Percentiles rank a stretch among this genome's conserved stretches.
These are phyloP conservation scores for Cronartium quercuum DNA, from an alignment of 1,284 basidiomycete species.

Conservation along the genomic window DNA sequence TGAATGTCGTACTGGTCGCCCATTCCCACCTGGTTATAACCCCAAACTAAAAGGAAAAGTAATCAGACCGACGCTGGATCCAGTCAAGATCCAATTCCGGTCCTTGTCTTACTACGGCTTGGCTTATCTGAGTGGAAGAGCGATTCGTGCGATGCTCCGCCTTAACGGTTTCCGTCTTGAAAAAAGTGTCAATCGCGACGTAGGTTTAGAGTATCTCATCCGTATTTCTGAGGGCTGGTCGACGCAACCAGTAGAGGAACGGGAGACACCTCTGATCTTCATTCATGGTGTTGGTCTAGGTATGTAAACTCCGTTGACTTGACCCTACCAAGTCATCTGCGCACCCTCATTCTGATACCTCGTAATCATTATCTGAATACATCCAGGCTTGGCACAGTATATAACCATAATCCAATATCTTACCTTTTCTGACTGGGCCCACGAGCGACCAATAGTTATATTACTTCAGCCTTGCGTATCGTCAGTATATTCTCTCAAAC, in stretches of 20 bases:
- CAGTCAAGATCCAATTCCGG: constrained; percentile 9
- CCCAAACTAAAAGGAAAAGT: constrained; percentile 8
- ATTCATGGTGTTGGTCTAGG: constrained; percentile 31
- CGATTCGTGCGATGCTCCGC: not conserved
- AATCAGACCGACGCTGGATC: constrained; percentile 14
- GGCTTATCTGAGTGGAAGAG: not conserved
- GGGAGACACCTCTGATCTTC: constrained; percentile 20
- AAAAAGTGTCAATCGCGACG: constrained; percentile 4
- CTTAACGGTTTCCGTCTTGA: constrained; percentile 9
- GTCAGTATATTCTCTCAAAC: constrained; percentile 9
- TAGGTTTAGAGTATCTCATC: constrained; percentile 13
- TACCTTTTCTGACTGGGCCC: constrained; percentile 10
- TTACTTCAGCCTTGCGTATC: constrained; percentile 28
- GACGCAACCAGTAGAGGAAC: constrained; percentile 2
- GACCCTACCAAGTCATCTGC: too few species aligned
- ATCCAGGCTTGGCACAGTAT: constrained; percentile 24
- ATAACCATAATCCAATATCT: constrained; percentile 8
- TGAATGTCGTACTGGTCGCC: constrained; percentile 15
- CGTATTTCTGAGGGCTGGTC: constrained; percentile 17
- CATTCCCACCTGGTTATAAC: constrained; percentile 22
- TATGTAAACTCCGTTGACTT: not conserved
- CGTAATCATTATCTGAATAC: too few species aligned
- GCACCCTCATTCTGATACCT: too few species aligned
- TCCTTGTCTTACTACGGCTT: constrained; percentile 15
- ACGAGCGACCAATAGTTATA: constrained; percentile 22